A percentile compares a stretch with the other conserved stretches of the same genome.
These are phyloP conservation scores for Sarocladium oryzae DNA, from an alignment of 2,329 filamentous ascomycete genomes.

Conservation along the genomic window DNA sequence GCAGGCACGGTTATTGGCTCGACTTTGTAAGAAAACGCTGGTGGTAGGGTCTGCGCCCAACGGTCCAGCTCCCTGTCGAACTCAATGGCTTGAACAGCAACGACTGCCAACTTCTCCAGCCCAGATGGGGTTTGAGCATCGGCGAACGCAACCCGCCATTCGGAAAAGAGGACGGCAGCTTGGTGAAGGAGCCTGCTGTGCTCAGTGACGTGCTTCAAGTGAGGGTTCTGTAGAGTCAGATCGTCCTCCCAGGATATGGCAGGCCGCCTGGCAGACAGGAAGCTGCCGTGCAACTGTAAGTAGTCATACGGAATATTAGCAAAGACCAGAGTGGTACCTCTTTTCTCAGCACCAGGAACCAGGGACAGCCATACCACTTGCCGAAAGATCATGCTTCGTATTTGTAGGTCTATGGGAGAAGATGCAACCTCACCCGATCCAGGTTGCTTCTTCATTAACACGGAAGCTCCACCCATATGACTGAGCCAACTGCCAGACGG, in stretches of 20 bases:
- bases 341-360: too few relatives aligned
- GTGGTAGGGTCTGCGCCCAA: neutral
- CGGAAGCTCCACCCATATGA: neutral
- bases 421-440: neutral
- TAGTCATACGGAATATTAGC: neutral
- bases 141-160: neutral
- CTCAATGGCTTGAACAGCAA: neutral
- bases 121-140: neutral
- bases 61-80: neutral
- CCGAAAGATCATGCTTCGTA: slow-evolving; percentile 1
- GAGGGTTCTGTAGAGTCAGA: neutral
- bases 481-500: slow-evolving; percentile 3
- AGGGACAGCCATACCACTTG: too few relatives aligned
- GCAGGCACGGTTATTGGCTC: neutral
- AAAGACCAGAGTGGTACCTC: too few relatives aligned
- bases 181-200: neutral
- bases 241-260: neutral
- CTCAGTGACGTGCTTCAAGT: neutral
- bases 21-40: neutral
- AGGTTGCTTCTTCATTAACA: neutral
- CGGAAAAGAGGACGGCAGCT: neutral
- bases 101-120: neutral
- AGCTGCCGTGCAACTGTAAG: neutral
- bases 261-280: neutral
- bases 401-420: slow-evolving; percentile 1